Evolutionary conservation across 495 filamentous ascomycete species (phyloP), one percentile per base, ranked within the genome.

Genomic region (Podospora didyma): DNA sequence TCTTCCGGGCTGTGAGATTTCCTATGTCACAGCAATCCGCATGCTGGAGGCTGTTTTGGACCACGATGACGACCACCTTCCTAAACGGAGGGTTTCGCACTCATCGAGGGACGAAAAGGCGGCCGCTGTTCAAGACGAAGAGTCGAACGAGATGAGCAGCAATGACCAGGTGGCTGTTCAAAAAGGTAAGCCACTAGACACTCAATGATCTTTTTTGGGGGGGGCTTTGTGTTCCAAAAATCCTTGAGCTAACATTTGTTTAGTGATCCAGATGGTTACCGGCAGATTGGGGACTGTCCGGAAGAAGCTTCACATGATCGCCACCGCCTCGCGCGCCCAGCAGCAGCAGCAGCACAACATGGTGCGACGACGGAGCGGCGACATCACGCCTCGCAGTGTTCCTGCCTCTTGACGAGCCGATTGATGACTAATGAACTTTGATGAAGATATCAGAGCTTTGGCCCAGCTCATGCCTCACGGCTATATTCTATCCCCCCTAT

Each of bases 31-130:
- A 2, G 91, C 94, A 0, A 89, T 96, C 56, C 81, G 87, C 23
- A 90, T 98, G 89, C 75, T 98, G 19, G 95, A 97, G 70, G 95
- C 92, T 11, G 87, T 97, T 10, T 73, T 98, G 42, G 95, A 98
- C 57, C 85, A 82, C 34, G 92, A 96, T 28, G 90, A 90, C 42
- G 88, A 89, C 60, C 61, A 89, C 60, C 61, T 76, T 48, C 71
- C 74, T 6, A 74, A 73, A 57, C 69, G 73, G 0, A 52, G 70
- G 26, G 54, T 69, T 49, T 72, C 73, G 11, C 66, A 64, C 19
- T 67, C 68, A 12, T 69, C 65, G 1, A 72, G 60, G 63, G 71
- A 75, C 2, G 78, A 78, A 41, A 74, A 69, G 44, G 68, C 76
- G 20, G 66, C 69, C 12, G 69, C 63, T 60, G 51, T 49, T 46